Evolutionary conservation across 148 eudicot genomes (phyloP).

Genomic region (Camellia granthamiana): DNA sequence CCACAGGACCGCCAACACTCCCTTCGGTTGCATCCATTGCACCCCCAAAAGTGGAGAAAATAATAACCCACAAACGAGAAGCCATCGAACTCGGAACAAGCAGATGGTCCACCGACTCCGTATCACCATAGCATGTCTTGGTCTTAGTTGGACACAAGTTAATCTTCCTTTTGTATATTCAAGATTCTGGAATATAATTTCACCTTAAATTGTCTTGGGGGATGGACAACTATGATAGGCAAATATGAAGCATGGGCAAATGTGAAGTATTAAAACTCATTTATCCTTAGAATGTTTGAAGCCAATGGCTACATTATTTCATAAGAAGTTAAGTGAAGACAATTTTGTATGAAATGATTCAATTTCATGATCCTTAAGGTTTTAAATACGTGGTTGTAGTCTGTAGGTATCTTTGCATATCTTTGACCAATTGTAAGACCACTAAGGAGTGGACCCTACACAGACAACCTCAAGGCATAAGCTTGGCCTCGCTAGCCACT

Average conservation of each 20-base stretch:
- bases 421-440: no score
- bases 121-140: not conserved
- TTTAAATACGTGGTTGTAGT: not conserved
- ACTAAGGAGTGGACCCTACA: no score
- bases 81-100: no score
- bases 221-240: not conserved
- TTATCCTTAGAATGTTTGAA: not conserved
- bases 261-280: not conserved
- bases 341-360: not conserved
- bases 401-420: no score
- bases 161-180: not conserved
- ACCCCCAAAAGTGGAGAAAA: no score
- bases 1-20: no score
- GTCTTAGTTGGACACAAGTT: not conserved
- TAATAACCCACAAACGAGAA: no score
- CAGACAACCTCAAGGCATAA: no score
- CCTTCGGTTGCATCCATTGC: no score
- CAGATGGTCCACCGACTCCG: no score
- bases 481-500: no score
- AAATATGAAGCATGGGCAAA: not conserved
- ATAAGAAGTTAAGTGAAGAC: not conserved
- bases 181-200: not conserved
- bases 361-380: not conserved
- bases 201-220: not conserved
- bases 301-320: conserved; percentile 2